Percentiles rank a stretch among this genome's conserved stretches.
phyloP scores from a whole-genome alignment of 768 basidiomycete genomes.

The Naematelia aurantialba region DNA sequence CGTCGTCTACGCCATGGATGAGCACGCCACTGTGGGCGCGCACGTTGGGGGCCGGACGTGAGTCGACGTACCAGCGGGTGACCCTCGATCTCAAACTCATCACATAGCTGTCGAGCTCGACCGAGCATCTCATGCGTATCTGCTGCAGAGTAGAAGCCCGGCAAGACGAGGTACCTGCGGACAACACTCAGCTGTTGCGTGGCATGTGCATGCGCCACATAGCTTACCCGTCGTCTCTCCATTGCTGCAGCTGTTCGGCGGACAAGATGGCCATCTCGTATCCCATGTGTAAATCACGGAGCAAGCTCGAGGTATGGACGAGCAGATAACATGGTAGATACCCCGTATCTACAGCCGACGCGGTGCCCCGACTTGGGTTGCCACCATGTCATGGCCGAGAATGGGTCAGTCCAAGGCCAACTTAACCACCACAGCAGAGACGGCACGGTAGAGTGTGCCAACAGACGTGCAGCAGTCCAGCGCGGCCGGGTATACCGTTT shows the following conservation, averaged over 20 bases:
- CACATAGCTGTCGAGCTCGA: constrained; percentile 70
- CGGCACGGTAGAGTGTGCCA: too few relatives aligned
- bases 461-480: too few relatives aligned
- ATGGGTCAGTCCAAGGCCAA: too few relatives aligned
- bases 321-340: too few relatives aligned
- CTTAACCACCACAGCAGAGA: too few relatives aligned
- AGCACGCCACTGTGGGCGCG: not conserved
- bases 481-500: too few relatives aligned
- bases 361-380: too few relatives aligned
- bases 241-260: constrained; percentile 24
- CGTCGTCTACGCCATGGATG: constrained; percentile 59
- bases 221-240: constrained; percentile 29
- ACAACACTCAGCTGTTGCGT: not conserved
- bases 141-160: constrained; percentile 62
- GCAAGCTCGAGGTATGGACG: too few relatives aligned
- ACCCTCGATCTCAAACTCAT: constrained; percentile 69
- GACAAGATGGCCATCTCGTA: constrained; percentile 10
- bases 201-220: not conserved
- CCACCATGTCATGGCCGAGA: too few relatives aligned
- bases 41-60: not conserved
- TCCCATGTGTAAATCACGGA: not conserved
- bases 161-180: constrained; percentile 75
- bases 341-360: too few relatives aligned
- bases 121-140: constrained; percentile 63
- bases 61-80: constrained; percentile 68